phyloP scores from a whole-genome alignment of 257 asterid species.

The Ophiorrhiza pumila region DNA sequence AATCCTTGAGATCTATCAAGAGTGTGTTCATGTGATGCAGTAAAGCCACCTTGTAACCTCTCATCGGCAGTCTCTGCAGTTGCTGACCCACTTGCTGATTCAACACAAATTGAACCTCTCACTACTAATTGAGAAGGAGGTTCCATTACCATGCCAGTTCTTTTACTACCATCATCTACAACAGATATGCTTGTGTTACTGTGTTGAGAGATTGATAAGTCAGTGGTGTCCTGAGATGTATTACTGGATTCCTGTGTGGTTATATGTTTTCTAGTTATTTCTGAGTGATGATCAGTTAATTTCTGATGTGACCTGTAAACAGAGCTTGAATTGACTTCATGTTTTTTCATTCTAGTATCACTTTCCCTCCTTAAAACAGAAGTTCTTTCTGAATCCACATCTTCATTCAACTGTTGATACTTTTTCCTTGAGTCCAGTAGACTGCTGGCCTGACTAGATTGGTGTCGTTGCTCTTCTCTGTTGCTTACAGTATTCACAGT shows the following conservation, averaged over 20 bases:
- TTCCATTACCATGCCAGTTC: slow-evolving; percentile 24
- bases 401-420: slow-evolving; percentile 34
- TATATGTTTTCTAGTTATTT: slow-evolving; percentile 24
- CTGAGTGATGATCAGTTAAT: slow-evolving; percentile 26
- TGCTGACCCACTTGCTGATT: slow-evolving; percentile 22
- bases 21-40: slow-evolving; percentile 19
- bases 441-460: slow-evolving; percentile 33
- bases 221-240: slow-evolving; percentile 33
- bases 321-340: slow-evolving; percentile 36
- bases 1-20: slow-evolving; percentile 18
- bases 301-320: slow-evolving; percentile 37
- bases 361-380: slow-evolving; percentile 32
- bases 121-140: slow-evolving; percentile 33
- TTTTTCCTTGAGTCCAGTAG: slow-evolving; percentile 40
- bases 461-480: slow-evolving; percentile 38
- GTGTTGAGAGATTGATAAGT: slow-evolving; percentile 18
- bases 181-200: slow-evolving; percentile 31
- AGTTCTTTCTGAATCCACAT: slow-evolving; percentile 25
- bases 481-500: slow-evolving; percentile 27
- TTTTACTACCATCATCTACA: slow-evolving; percentile 29
- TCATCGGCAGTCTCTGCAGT: slow-evolving; percentile 31
- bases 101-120: slow-evolving; percentile 25
- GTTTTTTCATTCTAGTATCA: slow-evolving; percentile 30
- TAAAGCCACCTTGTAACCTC: slow-evolving; percentile 23
- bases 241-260: slow-evolving; percentile 27